Evolutionary conservation across 345 rosid species (phyloP).

Genomic region (Eucalyptus melliodora): DNA sequence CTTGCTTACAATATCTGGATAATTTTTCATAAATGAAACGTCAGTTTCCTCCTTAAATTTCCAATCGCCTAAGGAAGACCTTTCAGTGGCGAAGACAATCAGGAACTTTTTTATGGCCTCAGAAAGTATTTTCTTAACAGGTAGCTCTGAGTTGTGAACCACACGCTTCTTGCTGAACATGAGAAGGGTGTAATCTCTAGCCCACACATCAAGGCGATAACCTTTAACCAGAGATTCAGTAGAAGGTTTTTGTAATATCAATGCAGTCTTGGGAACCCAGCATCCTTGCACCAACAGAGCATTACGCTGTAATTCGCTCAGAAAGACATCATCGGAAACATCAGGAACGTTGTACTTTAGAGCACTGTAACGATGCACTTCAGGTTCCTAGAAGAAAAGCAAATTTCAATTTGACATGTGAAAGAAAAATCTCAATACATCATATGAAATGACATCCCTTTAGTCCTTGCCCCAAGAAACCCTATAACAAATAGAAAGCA

Average conservation of each 20-base stretch:
- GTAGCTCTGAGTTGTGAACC: conserved; percentile 9
- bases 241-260: conserved; percentile 17
- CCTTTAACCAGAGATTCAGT: conserved; percentile 26
- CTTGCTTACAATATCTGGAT: conserved; percentile 28
- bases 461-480: not conserved
- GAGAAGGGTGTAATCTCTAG: conserved; percentile 46
- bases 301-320: conserved; percentile 37
- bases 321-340: conserved; percentile 30
- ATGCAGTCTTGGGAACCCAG: conserved; percentile 56
- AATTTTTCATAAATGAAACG: conserved; percentile 20
- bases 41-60: conserved; percentile 40
- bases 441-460: not conserved
- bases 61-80: conserved; percentile 36
- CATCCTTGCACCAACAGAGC: conserved; percentile 81
- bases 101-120: conserved; percentile 17
- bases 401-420: not conserved
- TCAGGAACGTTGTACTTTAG: conserved; percentile 56
- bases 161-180: conserved; percentile 30
- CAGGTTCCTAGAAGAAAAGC: conserved; percentile 30
- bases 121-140: not conserved
- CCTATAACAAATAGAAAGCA: not conserved
- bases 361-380: conserved; percentile 40
- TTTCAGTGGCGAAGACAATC: conserved; percentile 30
- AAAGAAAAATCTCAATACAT: not conserved
- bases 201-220: conserved; percentile 27